Conservation (phyloP, 495 filamentous ascomycete species). For the Penicillium robsamsonii region DNA sequence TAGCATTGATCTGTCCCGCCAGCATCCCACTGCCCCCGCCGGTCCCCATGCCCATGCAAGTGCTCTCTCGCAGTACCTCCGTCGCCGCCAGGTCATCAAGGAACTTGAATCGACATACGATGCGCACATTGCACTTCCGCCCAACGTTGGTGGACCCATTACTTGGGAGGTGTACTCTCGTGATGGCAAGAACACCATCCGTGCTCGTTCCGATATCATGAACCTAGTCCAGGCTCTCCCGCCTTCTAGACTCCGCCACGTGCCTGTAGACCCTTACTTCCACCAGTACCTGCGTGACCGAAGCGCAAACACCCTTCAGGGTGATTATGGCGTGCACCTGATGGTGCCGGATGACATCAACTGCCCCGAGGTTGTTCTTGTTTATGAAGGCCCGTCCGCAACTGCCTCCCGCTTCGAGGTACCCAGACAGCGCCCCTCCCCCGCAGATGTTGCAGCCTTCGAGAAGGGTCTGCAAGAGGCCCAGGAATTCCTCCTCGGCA, state of each 20-base stretch:
- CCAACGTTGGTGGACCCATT: slow-evolving; percentile 56
- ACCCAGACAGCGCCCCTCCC: slow-evolving; percentile 59
- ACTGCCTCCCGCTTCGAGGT: slow-evolving; percentile 61
- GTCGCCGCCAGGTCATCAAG: slow-evolving; percentile 70
- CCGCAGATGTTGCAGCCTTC: slow-evolving; percentile 61
- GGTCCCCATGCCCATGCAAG: slow-evolving; percentile 74
- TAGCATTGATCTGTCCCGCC: slow-evolving; percentile 72
- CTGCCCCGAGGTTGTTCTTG: slow-evolving; percentile 68
- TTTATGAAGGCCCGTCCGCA: slow-evolving; percentile 71
- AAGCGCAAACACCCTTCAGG: slow-evolving; percentile 58
- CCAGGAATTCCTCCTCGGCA: slow-evolving; percentile 61
- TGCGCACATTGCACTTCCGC: slow-evolving; percentile 77
- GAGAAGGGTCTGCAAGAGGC: slow-evolving; percentile 70
- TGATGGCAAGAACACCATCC: slow-evolving; percentile 77
- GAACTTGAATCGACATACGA: slow-evolving; percentile 73
- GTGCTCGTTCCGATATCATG: slow-evolving; percentile 77
- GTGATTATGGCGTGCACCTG: slow-evolving; percentile 75
- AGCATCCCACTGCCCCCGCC: slow-evolving; percentile 68
- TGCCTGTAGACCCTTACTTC: slow-evolving; percentile 82
- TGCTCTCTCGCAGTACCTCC: slow-evolving; percentile 80
- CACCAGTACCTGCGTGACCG: slow-evolving; percentile 71
- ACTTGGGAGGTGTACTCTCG: slow-evolving; percentile 83
- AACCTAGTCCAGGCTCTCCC: slow-evolving; percentile 77
- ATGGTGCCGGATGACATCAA: slow-evolving; percentile 68
- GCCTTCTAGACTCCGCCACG: slow-evolving; percentile 65